phyloP scores from a whole-genome alignment of 1,284 basidiomycete species.

The Irpex lacteus region DNA sequence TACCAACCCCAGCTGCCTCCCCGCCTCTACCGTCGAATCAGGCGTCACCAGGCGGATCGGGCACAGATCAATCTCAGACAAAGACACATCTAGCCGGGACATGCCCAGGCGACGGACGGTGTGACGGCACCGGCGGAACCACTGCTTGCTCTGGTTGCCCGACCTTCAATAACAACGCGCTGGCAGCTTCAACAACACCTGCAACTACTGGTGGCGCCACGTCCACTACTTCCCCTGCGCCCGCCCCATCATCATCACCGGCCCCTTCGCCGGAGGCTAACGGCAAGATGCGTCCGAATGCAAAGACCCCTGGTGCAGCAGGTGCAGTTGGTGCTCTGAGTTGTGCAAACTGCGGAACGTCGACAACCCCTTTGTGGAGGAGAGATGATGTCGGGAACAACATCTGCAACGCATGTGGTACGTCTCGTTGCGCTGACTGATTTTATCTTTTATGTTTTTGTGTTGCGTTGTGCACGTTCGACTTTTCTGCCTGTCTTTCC shows the following conservation, averaged over 20 bases:
- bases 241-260: conserved; percentile 13
- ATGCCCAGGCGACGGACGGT: conserved; percentile 93
- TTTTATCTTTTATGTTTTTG: conserved; percentile 4
- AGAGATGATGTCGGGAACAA: conserved; percentile 93
- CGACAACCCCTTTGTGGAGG: conserved; percentile 92
- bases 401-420: conserved; percentile 92
- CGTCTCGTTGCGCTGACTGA: conserved; percentile 34
- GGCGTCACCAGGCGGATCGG: conserved; percentile 7
- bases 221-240: neutral
- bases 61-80: conserved; percentile 17
- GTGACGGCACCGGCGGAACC: conserved; percentile 92
- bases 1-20: conserved; percentile 32
- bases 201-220: conserved; percentile 1
- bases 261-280: conserved; percentile 24
- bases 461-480: conserved; percentile 2
- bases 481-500: neutral
- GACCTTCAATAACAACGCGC: conserved; percentile 82
- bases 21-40: conserved; percentile 17
- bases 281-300: conserved; percentile 28
- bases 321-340: conserved; percentile 74
- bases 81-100: conserved; percentile 55
- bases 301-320: conserved; percentile 25
- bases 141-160: conserved; percentile 91
- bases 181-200: conserved; percentile 13
- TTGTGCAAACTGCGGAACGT: conserved; percentile 91